Base-by-base conservation (phyloP, 768 basidiomycete species). In the Tephrocybe sp. region DNA sequence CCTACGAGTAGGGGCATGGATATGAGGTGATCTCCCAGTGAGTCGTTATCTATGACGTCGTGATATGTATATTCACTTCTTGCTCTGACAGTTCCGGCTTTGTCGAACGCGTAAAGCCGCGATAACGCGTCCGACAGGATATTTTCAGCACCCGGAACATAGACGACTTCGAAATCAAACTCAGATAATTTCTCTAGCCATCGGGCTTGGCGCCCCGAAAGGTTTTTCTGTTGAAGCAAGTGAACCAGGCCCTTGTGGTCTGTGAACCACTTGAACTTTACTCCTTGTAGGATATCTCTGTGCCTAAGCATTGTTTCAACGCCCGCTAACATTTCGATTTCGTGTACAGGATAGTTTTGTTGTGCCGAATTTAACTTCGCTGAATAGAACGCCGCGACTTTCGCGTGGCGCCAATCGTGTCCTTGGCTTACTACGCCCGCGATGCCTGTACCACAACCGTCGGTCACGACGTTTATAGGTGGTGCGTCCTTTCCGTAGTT, bases 81-180 rank as follows among this genome's bases (percentile, higher is more conserved):
- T 4, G 58, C 18, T 8, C 56, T 8, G 13, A 55, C 50, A 1
- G 51, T 57, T 6, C 58, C 60, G 6, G 51, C 37, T 3, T 24
- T 19, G 22, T 53, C 45, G 22, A 52, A 48, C 2, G 56, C 45
- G 33, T 58, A 61, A 2, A 62, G 31, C 0, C 63, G 53, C 0
- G 69, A 72, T 9, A 75, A 49, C 0, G 69, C 61, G 47, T 75
- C 69, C 0, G 69, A 62, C 1, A 63, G 47, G 1, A 56, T 50
- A 37, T 59, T 59, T 16, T 54, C 45, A 2, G 22, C 19, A 4
- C 58, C 58, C 1, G 56, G 58, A 1, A 59, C 38, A 36, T 59
- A 57, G 1, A 27, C 23, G 3, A 57, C 41, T 18, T 57, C 49
- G 31, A 54, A 59, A 39, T 59, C 40, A 23, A 59, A 59, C 25